Conservation (phyloP, 208 protist species). For the Wallacemonas sp. region DNA sequence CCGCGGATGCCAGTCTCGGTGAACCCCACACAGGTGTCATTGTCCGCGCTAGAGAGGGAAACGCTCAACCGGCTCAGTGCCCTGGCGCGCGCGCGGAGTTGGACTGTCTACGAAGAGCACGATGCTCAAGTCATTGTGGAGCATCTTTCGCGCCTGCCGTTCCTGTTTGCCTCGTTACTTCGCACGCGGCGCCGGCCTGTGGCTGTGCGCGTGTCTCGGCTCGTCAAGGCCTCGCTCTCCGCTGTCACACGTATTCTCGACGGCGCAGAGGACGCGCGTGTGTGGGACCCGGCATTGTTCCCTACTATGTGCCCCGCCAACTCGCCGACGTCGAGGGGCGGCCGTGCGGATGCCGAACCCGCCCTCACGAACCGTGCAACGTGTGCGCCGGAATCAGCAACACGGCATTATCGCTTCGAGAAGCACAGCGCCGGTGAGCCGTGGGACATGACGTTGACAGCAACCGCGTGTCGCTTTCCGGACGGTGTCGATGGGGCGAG, state of each 20-base stretch:
- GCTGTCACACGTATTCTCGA: constrained; percentile 11
- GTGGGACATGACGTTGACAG: constrained; percentile 16
- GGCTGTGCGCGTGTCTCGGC: constrained; percentile 29
- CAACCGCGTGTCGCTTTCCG: constrained; percentile 9
- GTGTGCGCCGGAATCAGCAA: too few relatives aligned
- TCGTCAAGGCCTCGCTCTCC: constrained; percentile 20
- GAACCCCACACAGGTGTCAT: too few relatives aligned
- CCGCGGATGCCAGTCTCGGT: too few relatives aligned
- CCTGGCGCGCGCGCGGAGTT: constrained; percentile 22
- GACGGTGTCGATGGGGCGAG: constrained; percentile 15
- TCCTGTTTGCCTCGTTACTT: constrained; percentile 11
- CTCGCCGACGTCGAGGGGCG: background rate
- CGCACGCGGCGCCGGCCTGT: constrained; percentile 6
- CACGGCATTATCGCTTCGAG: constrained; percentile 31
- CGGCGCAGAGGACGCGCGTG: background rate
- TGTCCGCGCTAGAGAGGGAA: background rate
- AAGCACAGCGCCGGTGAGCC: background rate
- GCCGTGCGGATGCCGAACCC: background rate
- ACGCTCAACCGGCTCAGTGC: constrained; percentile 10
- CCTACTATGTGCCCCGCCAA: background rate
- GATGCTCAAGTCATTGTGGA: background rate
- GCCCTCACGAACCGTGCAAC: too few relatives aligned
- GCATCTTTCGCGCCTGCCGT: constrained; percentile 20
- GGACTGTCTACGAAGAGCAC: constrained; percentile 19
- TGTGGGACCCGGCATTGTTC: background rate